Percentiles rank a stretch among this genome's conserved stretches.
These are phyloP conservation scores for Cantharellus anzutake DNA, from an alignment of 768 basidiomycete genomes.

Conservation along the genomic window DNA sequence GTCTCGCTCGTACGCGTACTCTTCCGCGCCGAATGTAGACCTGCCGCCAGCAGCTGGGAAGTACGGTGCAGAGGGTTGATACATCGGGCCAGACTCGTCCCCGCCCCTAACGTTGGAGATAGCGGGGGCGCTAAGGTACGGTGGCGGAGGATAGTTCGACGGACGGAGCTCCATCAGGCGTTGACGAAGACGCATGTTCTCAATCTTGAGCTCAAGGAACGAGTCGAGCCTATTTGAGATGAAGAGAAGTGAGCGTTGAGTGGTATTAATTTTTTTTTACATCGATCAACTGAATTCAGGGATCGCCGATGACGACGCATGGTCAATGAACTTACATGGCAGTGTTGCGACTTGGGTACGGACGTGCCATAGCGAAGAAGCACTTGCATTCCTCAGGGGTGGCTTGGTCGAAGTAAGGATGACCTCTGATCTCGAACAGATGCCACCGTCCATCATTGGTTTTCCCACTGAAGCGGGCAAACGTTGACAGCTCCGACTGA, in stretches of 20 bases:
- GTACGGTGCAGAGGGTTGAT: no score
- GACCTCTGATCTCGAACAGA: constrained; percentile 54
- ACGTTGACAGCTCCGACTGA: constrained; percentile 31
- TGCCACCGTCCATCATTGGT: constrained; percentile 12
- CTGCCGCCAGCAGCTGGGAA: no score
- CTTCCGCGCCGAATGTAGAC: no score
- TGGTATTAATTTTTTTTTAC: no score
- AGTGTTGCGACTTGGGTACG: constrained; percentile 55
- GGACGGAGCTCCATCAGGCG: constrained; percentile 17
- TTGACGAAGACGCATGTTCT: constrained; percentile 63
- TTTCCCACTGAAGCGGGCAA: constrained; percentile 33
- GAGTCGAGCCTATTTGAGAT: constrained; percentile 16
- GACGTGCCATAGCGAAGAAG: constrained; percentile 57
- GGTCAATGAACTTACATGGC: constrained; percentile 31
- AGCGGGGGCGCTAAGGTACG: constrained; percentile 2
- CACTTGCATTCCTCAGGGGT: constrained; percentile 28
- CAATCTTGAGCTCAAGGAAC: constrained; percentile 64
- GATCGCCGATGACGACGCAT: background rate
- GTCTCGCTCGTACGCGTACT: no score
- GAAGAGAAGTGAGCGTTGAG: background rate
- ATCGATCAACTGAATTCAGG: background rate
- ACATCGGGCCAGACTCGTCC: background rate
- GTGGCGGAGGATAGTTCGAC: background rate
- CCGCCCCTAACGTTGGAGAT: background rate
- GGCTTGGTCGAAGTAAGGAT: constrained; percentile 26